These are phyloP conservation scores for Trifolium pratense DNA, from an alignment of 306 rosid genomes.

Conservation along the genomic window DNA sequence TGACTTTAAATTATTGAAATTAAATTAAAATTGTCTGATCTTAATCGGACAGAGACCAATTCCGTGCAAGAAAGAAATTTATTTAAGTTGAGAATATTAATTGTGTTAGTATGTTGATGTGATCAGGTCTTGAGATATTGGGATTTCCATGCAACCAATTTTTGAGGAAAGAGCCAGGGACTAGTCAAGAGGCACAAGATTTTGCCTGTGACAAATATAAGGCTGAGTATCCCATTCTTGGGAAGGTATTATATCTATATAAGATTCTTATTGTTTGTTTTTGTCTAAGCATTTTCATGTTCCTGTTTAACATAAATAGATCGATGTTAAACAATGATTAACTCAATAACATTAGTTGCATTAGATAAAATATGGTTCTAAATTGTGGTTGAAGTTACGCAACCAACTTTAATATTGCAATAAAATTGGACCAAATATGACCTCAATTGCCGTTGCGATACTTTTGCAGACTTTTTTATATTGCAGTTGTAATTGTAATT, in stretches of 20 bases:
- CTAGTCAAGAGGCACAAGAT: conserved; percentile 69
- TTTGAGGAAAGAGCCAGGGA: conserved; percentile 83
- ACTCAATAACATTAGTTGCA: too few relatives aligned
- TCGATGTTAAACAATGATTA: background rate
- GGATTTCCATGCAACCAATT: conserved; percentile 99
- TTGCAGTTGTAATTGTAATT: background rate
- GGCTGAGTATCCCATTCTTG: conserved; percentile 89
- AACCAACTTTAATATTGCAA: too few relatives aligned
- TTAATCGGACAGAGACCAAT: too few relatives aligned
- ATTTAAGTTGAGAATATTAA: background rate
- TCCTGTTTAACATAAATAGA: background rate
- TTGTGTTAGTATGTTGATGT: conserved; percentile 11
- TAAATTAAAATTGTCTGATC: too few relatives aligned
- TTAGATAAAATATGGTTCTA: too few relatives aligned
- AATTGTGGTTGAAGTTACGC: too few relatives aligned
- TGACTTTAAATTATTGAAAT: too few relatives aligned
- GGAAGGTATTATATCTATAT: conserved; percentile 83
- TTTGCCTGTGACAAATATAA: conserved; percentile 84
- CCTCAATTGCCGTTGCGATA: too few relatives aligned
- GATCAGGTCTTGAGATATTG: conserved; percentile 81
- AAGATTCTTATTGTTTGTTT: background rate
- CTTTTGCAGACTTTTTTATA: too few relatives aligned
- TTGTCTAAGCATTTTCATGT: background rate
- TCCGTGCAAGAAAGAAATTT: background rate
- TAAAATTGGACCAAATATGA: too few relatives aligned